Percentiles rank a stretch among this genome's conserved stretches.
Conservation (phyloP, 2,329 filamentous ascomycete genomes). For the Phyllosticta ampelicida region DNA sequence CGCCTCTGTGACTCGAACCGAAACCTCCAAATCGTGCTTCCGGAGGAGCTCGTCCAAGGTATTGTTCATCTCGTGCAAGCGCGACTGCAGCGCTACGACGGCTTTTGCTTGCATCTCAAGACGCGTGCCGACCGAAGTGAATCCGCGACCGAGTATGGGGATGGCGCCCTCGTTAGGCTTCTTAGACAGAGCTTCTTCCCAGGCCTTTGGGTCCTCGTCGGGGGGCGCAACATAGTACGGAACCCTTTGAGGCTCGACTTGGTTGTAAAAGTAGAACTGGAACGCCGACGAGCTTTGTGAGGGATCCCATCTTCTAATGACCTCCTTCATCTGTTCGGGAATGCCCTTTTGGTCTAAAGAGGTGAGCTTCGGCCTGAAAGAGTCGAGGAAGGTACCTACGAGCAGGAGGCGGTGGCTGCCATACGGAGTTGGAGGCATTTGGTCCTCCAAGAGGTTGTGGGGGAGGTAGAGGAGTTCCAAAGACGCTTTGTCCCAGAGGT, state of each 20-base stretch:
- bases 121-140: slow-evolving; percentile 58
- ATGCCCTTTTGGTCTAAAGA: slow-evolving; percentile 57
- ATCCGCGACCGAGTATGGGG: slow-evolving; percentile 65
- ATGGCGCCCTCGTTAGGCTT: slow-evolving; percentile 69
- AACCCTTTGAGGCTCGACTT: slow-evolving; percentile 62
- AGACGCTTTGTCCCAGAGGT: slow-evolving; percentile 26
- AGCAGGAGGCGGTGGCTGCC: slow-evolving; percentile 5
- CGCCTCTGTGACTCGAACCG: slow-evolving; percentile 62
- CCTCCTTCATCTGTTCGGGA: slow-evolving; percentile 59
- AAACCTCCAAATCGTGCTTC: slow-evolving; percentile 65
- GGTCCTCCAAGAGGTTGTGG: background rate
- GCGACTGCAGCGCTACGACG: slow-evolving; percentile 57
- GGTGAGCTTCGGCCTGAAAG: slow-evolving; percentile 11
- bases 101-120: slow-evolving; percentile 62
- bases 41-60: slow-evolving; percentile 61
- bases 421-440: slow-evolving; percentile 6
- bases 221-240: slow-evolving; percentile 63
- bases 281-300: slow-evolving; percentile 58
- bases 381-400: background rate
- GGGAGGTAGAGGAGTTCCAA: slow-evolving; percentile 17
- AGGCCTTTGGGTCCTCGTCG: slow-evolving; percentile 64
- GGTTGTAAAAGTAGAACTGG: slow-evolving; percentile 81
- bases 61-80: slow-evolving; percentile 70
- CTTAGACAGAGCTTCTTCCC: slow-evolving; percentile 73
- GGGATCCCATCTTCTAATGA: slow-evolving; percentile 66